Evolutionary conservation across 805 yeast genomes (phyloP), one percentile per base, ranked within the genome.

Genomic region (Wickerhamiella sorbophila): DNA sequence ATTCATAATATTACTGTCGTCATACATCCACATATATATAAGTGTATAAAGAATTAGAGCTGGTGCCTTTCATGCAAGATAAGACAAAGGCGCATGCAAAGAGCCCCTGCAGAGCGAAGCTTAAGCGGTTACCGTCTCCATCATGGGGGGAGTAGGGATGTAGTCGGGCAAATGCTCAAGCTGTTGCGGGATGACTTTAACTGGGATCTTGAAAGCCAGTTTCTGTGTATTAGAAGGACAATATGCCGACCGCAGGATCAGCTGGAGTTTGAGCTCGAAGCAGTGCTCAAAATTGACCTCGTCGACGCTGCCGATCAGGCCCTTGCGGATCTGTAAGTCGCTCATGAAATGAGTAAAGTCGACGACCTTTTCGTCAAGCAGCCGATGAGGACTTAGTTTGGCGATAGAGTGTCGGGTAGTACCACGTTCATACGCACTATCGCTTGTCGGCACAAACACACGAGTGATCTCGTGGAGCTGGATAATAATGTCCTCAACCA

Each of bases 1-100:
- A 78, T 26, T 82, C 75, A 12, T 94, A 82, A 54, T 94, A 74
- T 55, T 81, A n/a, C n/a, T n/a, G n/a, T n/a, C n/a, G n/a, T n/a
- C n/a, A n/a, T n/a, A n/a, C n/a, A n/a, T n/a, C n/a, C n/a, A n/a
- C n/a, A n/a, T n/a, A n/a, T n/a, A n/a, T n/a, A n/a, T n/a, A n/a
- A n/a, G n/a, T n/a, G n/a, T n/a, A n/a, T n/a, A n/a, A n/a, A n/a
- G n/a, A n/a, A n/a, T n/a, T n/a, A n/a, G n/a, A n/a, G n/a, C n/a
- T n/a, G n/a, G n/a, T n/a, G n/a, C n/a, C n/a, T n/a, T n/a, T n/a
- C n/a, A n/a, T n/a, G n/a, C n/a, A n/a, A n/a, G n/a, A n/a, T n/a
- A n/a, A n/a, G n/a, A n/a, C n/a, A n/a, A n/a, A n/a, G n/a, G n/a
- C n/a, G n/a, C n/a, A n/a, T n/a, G n/a, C n/a, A n/a, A n/a, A n/a